phyloP scores from a whole-genome alignment of 2,329 filamentous ascomycete genomes.

The Fusarium sp. region DNA sequence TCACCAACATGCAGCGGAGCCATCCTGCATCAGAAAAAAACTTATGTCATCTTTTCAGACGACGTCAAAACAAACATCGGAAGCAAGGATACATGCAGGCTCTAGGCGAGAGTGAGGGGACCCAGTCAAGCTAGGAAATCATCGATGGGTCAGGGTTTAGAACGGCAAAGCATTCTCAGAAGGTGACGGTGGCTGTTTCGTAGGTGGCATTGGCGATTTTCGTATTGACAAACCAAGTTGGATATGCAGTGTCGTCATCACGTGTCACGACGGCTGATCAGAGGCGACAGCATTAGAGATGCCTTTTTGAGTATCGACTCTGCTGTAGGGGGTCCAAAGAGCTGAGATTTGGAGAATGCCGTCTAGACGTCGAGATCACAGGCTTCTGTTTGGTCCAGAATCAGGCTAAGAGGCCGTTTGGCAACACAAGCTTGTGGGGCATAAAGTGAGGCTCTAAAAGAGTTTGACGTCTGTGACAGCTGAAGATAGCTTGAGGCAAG shows the following conservation, averaged over 20 bases:
- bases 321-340: conserved; percentile 19
- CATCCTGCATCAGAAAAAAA: background rate
- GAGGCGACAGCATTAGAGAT: conserved; percentile 17
- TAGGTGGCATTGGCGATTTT: conserved; percentile 34
- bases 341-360: conserved; percentile 27
- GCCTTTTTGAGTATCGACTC: conserved; percentile 13
- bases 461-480: conserved; percentile 6
- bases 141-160: conserved; percentile 11
- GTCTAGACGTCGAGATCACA: conserved; percentile 19
- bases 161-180: conserved; percentile 14
- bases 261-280: conserved; percentile 37
- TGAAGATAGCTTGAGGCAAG: background rate
- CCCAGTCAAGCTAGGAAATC: background rate
- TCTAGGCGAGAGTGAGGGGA: conserved; percentile 1
- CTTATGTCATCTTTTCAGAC: conserved; percentile 31
- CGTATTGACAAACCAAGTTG: conserved; percentile 24
- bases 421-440: conserved; percentile 16
- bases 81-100: conserved; percentile 16
- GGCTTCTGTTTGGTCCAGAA: conserved; percentile 35
- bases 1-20: background rate
- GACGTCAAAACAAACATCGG: conserved; percentile 41
- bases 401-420: conserved; percentile 8
- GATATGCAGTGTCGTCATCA: conserved; percentile 41
- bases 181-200: conserved; percentile 16
- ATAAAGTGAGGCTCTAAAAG: conserved; percentile 28